Evolutionary conservation across 2,329 filamentous ascomycete genomes (phyloP).

Genomic region (Pseudogymnoascus sp.): DNA sequence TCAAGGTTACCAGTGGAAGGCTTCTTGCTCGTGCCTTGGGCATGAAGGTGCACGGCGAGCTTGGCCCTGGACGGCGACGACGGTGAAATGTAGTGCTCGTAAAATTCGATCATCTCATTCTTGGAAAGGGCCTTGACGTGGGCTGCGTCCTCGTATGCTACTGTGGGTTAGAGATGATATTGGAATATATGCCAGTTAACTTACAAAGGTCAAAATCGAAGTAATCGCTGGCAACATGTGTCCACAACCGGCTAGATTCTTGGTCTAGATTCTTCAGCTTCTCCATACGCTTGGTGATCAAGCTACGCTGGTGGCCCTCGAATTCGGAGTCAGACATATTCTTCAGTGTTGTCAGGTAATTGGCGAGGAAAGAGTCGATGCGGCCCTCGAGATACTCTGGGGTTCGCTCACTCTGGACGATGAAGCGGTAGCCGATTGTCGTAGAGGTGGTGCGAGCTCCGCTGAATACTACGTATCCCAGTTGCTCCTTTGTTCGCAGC

Average conservation of each 20-base stretch:
- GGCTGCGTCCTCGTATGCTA: constrained; percentile 56
- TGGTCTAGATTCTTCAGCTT: constrained; percentile 87
- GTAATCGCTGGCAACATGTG: constrained; percentile 74
- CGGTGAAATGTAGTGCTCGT: constrained; percentile 65
- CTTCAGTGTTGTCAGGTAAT: constrained; percentile 57
- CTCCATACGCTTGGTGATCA: constrained; percentile 80
- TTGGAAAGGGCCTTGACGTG: constrained; percentile 69
- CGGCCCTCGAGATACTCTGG: constrained; percentile 77
- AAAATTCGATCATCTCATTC: constrained; percentile 72
- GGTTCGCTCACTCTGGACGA: constrained; percentile 87
- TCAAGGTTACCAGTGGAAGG: constrained; percentile 33
- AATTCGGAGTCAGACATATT: constrained; percentile 79
- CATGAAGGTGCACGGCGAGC: constrained; percentile 72
- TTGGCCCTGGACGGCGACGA: constrained; percentile 69
- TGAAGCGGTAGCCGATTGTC: constrained; percentile 76
- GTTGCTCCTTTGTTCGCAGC: constrained; percentile 90
- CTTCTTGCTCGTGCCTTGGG: constrained; percentile 51
- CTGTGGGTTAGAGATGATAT: neutral
- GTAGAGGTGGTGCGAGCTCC: constrained; percentile 64
- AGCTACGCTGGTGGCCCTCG: constrained; percentile 80
- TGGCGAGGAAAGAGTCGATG: constrained; percentile 74
- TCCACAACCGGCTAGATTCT: constrained; percentile 77
- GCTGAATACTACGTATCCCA: constrained; percentile 93
- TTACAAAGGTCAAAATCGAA: constrained; percentile 84
- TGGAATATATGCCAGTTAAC: constrained; percentile 24